Evolutionary conservation across 2,329 filamentous ascomycete genomes (phyloP), one percentile per base, ranked within the genome.

Genomic region (Neofusicoccum sp.): DNA sequence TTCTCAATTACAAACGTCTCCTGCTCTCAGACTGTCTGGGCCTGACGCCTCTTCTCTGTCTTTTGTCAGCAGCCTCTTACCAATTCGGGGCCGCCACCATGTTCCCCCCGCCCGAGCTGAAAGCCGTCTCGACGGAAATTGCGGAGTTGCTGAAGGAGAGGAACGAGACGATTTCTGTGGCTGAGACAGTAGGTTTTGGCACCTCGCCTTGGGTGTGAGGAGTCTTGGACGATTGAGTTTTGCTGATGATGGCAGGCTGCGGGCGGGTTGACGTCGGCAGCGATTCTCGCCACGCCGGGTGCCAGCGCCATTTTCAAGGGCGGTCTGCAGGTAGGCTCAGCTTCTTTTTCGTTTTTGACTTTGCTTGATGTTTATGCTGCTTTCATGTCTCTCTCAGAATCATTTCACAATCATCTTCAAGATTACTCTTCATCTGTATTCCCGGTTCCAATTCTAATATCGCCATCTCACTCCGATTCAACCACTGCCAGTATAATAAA

Each of bases 181-280:
- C 83, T 58, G 86, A 88, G 71, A 88, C 85, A 20, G 81, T 82
- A 74, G 51, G 70, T 66, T 51, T 47, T 45, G 33, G 9, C 28
- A 28, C 12, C 57, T 12, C 14, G 33, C 40, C 28, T 57, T 30
- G 6, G 2, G 11, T n/a, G n/a, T 5, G 38, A 41, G 9, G 6
- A 41, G 14, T 41, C 38, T 20, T 9, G 8, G n/a, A 20, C 5
- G n/a, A 43, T 20, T 38, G 30, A 16, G 33, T 48, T 6, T n/a
- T 24, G 38, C 31, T n/a, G 1, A 6, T 28, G 20, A 8, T 3
- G 6, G 14, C 61, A 84, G 80, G 85, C 85, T 49, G 83, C 85
- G 7, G 86, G 86, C 34, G 86, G 86, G 12, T 78, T 89, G 31
- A 82, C 87, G 61, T 85, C 82, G 48, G 80, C 84, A 28, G 77